Conservation (phyloP, 306 rosid genomes). For the Cicer cuneatum region DNA sequence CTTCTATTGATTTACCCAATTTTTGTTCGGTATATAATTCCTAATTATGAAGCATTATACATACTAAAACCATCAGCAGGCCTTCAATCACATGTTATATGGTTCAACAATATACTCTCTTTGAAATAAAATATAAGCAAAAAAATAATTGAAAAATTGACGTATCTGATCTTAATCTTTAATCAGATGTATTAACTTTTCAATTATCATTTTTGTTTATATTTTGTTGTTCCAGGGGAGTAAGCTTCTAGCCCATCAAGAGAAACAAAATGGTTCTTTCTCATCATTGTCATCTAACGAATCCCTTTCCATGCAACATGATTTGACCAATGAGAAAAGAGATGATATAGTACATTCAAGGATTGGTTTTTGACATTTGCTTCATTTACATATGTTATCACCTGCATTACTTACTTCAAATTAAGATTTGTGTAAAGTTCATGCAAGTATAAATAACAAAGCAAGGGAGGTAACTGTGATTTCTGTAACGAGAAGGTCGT, state of each 20-base stretch:
- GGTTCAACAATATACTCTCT: not conserved
- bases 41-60: constrained; percentile 46
- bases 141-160: too few relatives aligned
- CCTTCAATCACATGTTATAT: constrained; percentile 15
- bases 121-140: too few relatives aligned
- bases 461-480: not conserved
- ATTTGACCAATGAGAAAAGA: constrained; percentile 30
- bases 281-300: constrained; percentile 38
- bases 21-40: constrained; percentile 41
- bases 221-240: too few relatives aligned
- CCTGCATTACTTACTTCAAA: constrained; percentile 70
- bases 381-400: constrained; percentile 57
- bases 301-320: constrained; percentile 35
- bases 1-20: constrained; percentile 45
- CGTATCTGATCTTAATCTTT: too few relatives aligned
- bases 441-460: constrained; percentile 16
- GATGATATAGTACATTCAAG: constrained; percentile 7
- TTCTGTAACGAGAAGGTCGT: not conserved
- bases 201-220: too few relatives aligned
- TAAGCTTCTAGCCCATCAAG: too few relatives aligned
- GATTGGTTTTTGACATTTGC: constrained; percentile 35
- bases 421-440: constrained; percentile 58
- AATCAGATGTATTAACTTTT: too few relatives aligned
- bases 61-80: constrained; percentile 37
- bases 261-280: constrained; percentile 34